These are phyloP conservation scores for Pterulicium gracile DNA, from an alignment of 1,284 basidiomycete genomes.

Conservation along the genomic window DNA sequence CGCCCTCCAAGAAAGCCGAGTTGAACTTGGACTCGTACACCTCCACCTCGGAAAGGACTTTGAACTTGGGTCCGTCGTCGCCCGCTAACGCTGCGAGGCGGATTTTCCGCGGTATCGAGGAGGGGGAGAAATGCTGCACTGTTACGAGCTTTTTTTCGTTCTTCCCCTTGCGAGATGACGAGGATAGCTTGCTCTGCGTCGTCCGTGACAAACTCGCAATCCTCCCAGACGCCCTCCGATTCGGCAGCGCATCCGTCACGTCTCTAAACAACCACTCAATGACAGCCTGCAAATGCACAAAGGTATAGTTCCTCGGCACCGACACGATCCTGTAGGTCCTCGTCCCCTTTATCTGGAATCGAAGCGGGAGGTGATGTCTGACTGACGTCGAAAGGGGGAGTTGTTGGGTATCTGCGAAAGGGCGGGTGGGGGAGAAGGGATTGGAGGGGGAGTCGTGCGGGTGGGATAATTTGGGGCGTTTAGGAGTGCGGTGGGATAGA, in stretches of 20 bases:
- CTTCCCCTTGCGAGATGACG: too few species aligned
- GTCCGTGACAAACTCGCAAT: neutral
- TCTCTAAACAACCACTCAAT: neutral
- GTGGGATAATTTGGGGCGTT: neutral
- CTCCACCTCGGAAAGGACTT: neutral
- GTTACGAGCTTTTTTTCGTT: neutral
- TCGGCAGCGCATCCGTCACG: neutral
- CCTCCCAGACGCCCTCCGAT: neutral
- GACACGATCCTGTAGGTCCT: neutral
- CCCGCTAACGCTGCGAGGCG: neutral
- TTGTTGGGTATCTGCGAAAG: neutral
- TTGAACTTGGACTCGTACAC: neutral
- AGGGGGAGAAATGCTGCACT: neutral
- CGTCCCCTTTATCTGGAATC: neutral
- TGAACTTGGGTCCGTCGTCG: slow-evolving; percentile 1
- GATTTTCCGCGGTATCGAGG: neutral
- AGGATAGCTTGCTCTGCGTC: too few species aligned
- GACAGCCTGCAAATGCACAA: neutral
- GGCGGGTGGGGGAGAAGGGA: neutral
- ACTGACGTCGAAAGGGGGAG: neutral
- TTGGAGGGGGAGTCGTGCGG: neutral
- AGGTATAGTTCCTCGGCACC: neutral
- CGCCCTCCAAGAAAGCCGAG: neutral
- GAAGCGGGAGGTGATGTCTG: neutral
- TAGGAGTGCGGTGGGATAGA: slow-evolving; percentile 1